Evolutionary conservation across 208 protist species (phyloP), one percentile per base, ranked within the genome.

Genomic region (Strigomonas culicis): DNA sequence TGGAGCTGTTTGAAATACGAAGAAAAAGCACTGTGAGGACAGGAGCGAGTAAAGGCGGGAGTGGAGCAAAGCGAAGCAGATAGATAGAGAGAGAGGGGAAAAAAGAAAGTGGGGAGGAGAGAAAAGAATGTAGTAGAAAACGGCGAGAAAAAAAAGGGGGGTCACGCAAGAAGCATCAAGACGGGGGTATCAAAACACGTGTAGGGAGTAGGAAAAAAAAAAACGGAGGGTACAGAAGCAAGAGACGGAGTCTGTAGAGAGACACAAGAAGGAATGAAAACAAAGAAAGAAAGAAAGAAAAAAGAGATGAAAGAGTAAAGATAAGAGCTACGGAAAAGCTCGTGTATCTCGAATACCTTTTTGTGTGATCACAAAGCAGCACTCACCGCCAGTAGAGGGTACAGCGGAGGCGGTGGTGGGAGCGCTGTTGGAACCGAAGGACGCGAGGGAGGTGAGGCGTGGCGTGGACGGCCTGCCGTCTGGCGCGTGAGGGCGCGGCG

Each of bases 321-420:
- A 21, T 21, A 41, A 55, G 0, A 34, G 25, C 2, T 21, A 31
- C 22, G 28, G n/a, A 58, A 58, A 58, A 58, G 6, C 25, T 11
- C 6, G 46, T 34, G 63, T 66, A 46, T 94, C 85, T 22, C 88
- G 85, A 31, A 94, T 72, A 11, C 88, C 88, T 25, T 86, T 87
- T 2, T 70, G 53, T 0, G 77, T 86, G 25, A 94, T 74, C 1
- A 69, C 69, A 41, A 94, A 94, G 66, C 85, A 91, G 44, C 76
- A 78, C 70, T 55, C 49, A n/a, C n/a, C n/a, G n/a, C n/a, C n/a
- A n/a, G n/a, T n/a, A n/a, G n/a, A n/a, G n/a, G n/a, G n/a, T n/a
- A n/a, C n/a, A n/a, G n/a, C n/a, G n/a, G n/a, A n/a, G n/a, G n/a
- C n/a, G n/a, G n/a, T n/a, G n/a, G n/a, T n/a, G n/a, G n/a, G n/a